phyloP scores from a whole-genome alignment of 2,329 filamentous ascomycete species.

The Fusarium sp. region DNA sequence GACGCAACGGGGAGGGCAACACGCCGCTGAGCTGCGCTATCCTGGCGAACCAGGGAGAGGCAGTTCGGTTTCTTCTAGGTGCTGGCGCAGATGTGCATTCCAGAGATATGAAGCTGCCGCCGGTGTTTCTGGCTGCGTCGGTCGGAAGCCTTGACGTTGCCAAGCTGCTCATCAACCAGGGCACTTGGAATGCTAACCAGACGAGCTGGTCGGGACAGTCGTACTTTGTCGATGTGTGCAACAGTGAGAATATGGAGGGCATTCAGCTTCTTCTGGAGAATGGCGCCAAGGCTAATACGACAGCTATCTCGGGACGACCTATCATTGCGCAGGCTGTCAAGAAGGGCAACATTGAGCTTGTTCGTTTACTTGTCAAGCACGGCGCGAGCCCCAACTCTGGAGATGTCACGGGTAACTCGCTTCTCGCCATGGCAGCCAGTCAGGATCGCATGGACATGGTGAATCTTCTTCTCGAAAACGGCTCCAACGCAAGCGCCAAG shows the following conservation, averaged over 20 bases:
- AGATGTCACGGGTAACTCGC: conserved; percentile 47
- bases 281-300: conserved; percentile 47
- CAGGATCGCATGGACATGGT: conserved; percentile 48
- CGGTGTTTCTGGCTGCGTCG: conserved; percentile 50
- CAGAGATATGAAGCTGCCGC: conserved; percentile 45
- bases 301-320: conserved; percentile 42
- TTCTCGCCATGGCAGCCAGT: conserved; percentile 47
- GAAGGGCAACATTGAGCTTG: conserved; percentile 45
- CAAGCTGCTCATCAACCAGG: conserved; percentile 45
- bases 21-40: conserved; percentile 52
- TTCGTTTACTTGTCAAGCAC: conserved; percentile 46
- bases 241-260: conserved; percentile 42
- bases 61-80: conserved; percentile 49
- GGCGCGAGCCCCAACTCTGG: conserved; percentile 52
- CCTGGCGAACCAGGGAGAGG: conserved; percentile 46
- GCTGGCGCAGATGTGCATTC: conserved; percentile 47
- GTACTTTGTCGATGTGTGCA: conserved; percentile 48
- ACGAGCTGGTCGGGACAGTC: conserved; percentile 45
- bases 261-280: conserved; percentile 47
- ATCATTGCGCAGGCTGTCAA: conserved; percentile 46
- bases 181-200: conserved; percentile 48
- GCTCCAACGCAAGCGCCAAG: conserved; percentile 48
- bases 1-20: conserved; percentile 51
- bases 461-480: conserved; percentile 50
- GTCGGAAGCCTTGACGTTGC: conserved; percentile 46